Evolutionary conservation across 805 yeast genomes (phyloP).

Genomic region (Candida parachauliodes): DNA sequence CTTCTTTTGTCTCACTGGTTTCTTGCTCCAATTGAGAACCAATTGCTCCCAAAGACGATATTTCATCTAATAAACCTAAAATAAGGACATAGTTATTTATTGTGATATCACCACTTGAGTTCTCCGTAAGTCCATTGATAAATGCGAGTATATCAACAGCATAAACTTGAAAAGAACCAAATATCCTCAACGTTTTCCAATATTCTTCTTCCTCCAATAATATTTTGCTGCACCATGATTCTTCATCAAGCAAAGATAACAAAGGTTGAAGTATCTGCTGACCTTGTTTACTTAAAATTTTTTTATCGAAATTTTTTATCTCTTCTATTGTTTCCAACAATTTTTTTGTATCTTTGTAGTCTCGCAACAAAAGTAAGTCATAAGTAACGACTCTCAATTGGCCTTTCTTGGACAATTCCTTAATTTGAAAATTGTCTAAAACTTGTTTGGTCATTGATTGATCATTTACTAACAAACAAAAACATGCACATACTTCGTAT

Average conservation of each 20-base stretch:
- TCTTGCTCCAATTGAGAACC: conserved; percentile 77
- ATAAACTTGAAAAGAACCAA: conserved; percentile 44
- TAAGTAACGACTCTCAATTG: conserved; percentile 49
- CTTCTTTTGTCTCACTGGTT: conserved; percentile 26
- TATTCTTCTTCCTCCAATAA: conserved; percentile 38
- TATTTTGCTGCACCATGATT: conserved; percentile 39
- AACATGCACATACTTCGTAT: conserved; percentile 40
- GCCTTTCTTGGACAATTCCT: conserved; percentile 26
- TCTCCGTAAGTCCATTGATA: conserved; percentile 37
- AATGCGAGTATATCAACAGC: conserved; percentile 46
- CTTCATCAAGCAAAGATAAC: conserved; percentile 44
- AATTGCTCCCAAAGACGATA: conserved; percentile 76
- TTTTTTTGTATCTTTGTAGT: conserved; percentile 19
- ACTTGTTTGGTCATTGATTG: conserved; percentile 16
- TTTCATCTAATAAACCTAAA: conserved; percentile 71
- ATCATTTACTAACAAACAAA: conserved; percentile 29
- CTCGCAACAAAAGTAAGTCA: conserved; percentile 45
- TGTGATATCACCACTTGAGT: conserved; percentile 34
- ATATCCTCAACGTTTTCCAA: conserved; percentile 52
- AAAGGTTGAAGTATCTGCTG: conserved; percentile 44
- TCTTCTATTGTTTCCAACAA: conserved; percentile 9
- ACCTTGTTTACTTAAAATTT: conserved; percentile 44
- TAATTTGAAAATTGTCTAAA: conserved; percentile 8
- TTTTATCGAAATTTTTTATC: conserved; percentile 31
- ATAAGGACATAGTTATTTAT: conserved; percentile 58